phyloP scores from a whole-genome alignment of 495 filamentous ascomycete genomes.

The Glonium stellatum region DNA sequence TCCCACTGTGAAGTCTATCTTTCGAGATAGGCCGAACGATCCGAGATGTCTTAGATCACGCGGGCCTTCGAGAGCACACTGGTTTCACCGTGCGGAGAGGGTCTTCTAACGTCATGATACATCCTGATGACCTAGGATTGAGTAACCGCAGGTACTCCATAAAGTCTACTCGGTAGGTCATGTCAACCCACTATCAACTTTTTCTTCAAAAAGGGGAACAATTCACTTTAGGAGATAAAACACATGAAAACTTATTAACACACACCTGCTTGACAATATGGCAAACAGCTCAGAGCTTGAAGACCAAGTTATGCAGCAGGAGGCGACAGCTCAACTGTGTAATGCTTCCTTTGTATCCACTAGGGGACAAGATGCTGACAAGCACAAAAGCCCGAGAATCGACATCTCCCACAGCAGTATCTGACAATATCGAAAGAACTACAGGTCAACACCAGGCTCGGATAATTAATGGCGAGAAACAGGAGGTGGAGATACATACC shows the following conservation, averaged over 20 bases:
- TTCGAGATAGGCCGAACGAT: too few relatives aligned
- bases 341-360: neutral
- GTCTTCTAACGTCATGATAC: neutral
- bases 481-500: conserved; percentile 37
- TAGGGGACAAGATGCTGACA: too few relatives aligned
- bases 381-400: too few relatives aligned
- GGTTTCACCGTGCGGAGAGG: neutral
- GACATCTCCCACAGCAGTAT: too few relatives aligned
- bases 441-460: too few relatives aligned
- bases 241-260: neutral
- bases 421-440: too few relatives aligned
- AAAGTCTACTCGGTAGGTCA: too few relatives aligned
- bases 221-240: neutral
- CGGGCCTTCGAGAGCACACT: too few relatives aligned
- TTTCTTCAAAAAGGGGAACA: neutral
- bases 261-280: neutral
- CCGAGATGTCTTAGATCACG: too few relatives aligned
- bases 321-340: neutral
- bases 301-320: neutral
- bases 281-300: neutral
- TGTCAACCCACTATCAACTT: too few relatives aligned
- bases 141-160: too few relatives aligned
- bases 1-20: too few relatives aligned
- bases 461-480: neutral
- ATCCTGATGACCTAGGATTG: neutral